phyloP scores from a whole-genome alignment of 805 yeast species.

The Saccharomyces paradoxus region DNA sequence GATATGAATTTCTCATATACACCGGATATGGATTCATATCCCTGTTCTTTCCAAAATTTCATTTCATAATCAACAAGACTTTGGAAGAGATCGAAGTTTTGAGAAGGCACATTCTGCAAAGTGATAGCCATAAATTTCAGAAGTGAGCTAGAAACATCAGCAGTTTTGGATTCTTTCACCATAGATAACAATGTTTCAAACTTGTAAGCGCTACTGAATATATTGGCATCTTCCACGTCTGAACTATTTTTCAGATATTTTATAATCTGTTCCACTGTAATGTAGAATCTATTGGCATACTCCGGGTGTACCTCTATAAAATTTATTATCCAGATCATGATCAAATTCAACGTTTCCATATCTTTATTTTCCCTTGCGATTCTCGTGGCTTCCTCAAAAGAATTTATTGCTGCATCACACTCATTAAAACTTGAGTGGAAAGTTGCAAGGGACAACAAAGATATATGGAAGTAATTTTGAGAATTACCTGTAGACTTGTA shows the following conservation, averaged over 20 bases:
- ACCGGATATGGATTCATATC: slow-evolving; percentile 11
- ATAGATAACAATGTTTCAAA: slow-evolving; percentile 52
- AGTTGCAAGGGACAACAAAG: slow-evolving; percentile 62
- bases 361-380: slow-evolving; percentile 85
- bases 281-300: slow-evolving; percentile 41
- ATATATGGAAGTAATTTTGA: slow-evolving; percentile 64
- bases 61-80: slow-evolving; percentile 4
- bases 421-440: slow-evolving; percentile 63
- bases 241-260: slow-evolving; percentile 38
- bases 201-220: slow-evolving; percentile 52
- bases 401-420: slow-evolving; percentile 59
- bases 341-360: slow-evolving; percentile 57
- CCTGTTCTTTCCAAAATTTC: slow-evolving; percentile 18
- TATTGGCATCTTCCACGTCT: slow-evolving; percentile 19
- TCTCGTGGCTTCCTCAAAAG: slow-evolving; percentile 79
- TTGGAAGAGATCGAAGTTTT: background rate
- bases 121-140: slow-evolving; percentile 50
- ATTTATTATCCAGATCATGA: slow-evolving; percentile 66
- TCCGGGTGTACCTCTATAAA: slow-evolving; percentile 63
- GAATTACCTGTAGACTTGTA: slow-evolving; percentile 63
- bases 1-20: slow-evolving; percentile 8
- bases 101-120: slow-evolving; percentile 34
- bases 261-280: slow-evolving; percentile 57
- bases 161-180: slow-evolving; percentile 42
- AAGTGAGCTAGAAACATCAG: slow-evolving; percentile 44